A percentile compares a stretch with the other conserved stretches of the same genome.
Evolutionary conservation across 129 eudicot species (phyloP).

Genomic region (Flaveria linearis): DNA sequence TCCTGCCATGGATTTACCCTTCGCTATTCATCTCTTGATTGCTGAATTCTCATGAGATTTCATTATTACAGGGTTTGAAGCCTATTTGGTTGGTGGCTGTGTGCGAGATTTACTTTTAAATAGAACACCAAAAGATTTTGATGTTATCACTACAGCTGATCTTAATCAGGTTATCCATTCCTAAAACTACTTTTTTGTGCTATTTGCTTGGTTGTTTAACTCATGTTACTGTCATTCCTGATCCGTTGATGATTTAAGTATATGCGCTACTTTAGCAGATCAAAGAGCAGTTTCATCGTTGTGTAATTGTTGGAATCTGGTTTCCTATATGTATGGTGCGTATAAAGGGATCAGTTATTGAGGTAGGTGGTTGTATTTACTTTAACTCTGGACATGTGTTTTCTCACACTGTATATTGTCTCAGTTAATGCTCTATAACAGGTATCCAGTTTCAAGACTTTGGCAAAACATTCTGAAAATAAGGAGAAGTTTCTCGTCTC

Average conservation of each 20-base stretch:
- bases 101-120: slow-evolving; percentile 84
- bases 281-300: slow-evolving; percentile 43
- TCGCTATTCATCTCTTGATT: too few species aligned
- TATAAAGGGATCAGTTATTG: slow-evolving; percentile 54
- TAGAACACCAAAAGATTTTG: slow-evolving; percentile 84
- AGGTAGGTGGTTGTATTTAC: slow-evolving; percentile 54
- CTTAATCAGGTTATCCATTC: slow-evolving; percentile 56
- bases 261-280: slow-evolving; percentile 43
- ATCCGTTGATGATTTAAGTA: slow-evolving; percentile 15
- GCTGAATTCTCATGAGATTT: not conserved
- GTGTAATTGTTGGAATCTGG: slow-evolving; percentile 61
- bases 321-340: slow-evolving; percentile 80
- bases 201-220: slow-evolving; percentile 3
- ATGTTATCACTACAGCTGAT: slow-evolving; percentile 78
- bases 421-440: slow-evolving; percentile 34
- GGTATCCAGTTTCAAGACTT: slow-evolving; percentile 89
- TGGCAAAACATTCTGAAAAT: slow-evolving; percentile 33
- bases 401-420: slow-evolving; percentile 11
- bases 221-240: not conserved
- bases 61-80: slow-evolving; percentile 64
- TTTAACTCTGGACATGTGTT: not conserved
- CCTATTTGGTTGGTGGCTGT: slow-evolving; percentile 98
- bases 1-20: too few species aligned
- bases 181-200: slow-evolving; percentile 13
- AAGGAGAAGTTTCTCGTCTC: slow-evolving; percentile 37